phyloP scores from a whole-genome alignment of 2,329 filamentous ascomycete species.

The Leptographium wingfieldii region DNA sequence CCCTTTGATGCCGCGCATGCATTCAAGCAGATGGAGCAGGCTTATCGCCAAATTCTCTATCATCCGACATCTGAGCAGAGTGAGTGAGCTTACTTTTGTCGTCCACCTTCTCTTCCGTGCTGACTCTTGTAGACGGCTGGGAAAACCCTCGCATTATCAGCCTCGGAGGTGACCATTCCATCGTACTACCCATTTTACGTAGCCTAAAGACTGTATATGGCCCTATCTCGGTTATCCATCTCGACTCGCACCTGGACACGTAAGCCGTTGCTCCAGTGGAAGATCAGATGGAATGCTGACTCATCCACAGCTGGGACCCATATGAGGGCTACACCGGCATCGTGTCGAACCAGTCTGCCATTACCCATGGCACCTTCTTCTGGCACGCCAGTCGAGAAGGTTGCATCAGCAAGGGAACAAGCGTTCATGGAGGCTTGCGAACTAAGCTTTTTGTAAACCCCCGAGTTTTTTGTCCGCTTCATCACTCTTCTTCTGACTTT shows the following conservation, averaged over 20 bases:
- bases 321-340: conserved; percentile 67
- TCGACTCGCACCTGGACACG: conserved; percentile 18
- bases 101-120: no score
- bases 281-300: background rate
- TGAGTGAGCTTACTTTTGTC: background rate
- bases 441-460: conserved; percentile 2
- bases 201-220: conserved; percentile 17
- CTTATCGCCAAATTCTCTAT: conserved; percentile 7
- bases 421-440: conserved; percentile 16
- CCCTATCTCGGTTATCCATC: conserved; percentile 19
- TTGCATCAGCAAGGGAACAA: conserved; percentile 65
- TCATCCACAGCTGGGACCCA: conserved; percentile 6
- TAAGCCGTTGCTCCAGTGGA: background rate
- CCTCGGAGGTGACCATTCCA: conserved; percentile 19
- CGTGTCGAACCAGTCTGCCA: conserved; percentile 58
- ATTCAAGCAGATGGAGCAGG: conserved; percentile 14
- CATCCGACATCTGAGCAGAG: conserved; percentile 5
- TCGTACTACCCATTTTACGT: conserved; percentile 17
- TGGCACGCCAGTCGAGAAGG: conserved; percentile 71
- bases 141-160: conserved; percentile 11
- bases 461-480: background rate
- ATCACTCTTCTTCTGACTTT: background rate
- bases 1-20: conserved; percentile 13
- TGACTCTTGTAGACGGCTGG: background rate
- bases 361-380: conserved; percentile 85